Evolutionary conservation across 495 filamentous ascomycete genomes (phyloP).

Genomic region (Hypoxylon lienhwacheense): DNA sequence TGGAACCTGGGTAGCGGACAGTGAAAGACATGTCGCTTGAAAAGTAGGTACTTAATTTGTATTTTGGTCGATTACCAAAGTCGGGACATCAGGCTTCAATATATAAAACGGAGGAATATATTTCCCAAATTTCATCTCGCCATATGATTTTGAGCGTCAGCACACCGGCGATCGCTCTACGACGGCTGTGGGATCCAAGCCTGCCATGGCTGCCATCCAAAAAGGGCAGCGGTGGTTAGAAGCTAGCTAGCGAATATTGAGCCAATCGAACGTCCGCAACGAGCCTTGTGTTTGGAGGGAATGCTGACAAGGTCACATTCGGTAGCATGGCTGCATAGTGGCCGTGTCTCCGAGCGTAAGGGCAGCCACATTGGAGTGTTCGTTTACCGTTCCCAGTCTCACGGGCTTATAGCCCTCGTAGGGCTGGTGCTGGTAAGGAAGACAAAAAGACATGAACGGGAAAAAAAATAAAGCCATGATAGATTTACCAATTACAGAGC

Average conservation of each 20-base stretch:
- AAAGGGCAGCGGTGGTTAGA: constrained; percentile 3
- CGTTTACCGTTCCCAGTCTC: neutral
- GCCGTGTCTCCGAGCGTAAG: constrained; percentile 9
- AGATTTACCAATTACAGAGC: too few species aligned
- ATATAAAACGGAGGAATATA: constrained; percentile 11
- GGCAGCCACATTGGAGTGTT: neutral
- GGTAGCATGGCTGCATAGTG: constrained; percentile 8
- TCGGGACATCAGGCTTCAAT: constrained; percentile 1
- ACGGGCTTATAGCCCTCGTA: neutral
- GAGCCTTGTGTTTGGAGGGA: constrained; percentile 4
- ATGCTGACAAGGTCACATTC: constrained; percentile 23
- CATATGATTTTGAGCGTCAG: constrained; percentile 10
- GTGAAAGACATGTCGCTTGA: too few species aligned
- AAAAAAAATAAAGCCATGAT: too few species aligned
- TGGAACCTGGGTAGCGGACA: neutral
- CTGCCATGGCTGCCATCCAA: neutral
- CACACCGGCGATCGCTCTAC: constrained; percentile 18
- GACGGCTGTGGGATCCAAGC: neutral
- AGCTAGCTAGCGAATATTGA: neutral
- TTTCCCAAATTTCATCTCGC: constrained; percentile 6
- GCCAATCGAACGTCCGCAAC: constrained; percentile 16
- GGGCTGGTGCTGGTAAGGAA: constrained; percentile 14
- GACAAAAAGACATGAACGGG: neutral
- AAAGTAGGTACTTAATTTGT: too few species aligned
- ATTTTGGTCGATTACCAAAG: too few species aligned